Base-by-base conservation (phyloP, 139 green algal genomes). In the Pseudopediastrum boryanum region DNA sequence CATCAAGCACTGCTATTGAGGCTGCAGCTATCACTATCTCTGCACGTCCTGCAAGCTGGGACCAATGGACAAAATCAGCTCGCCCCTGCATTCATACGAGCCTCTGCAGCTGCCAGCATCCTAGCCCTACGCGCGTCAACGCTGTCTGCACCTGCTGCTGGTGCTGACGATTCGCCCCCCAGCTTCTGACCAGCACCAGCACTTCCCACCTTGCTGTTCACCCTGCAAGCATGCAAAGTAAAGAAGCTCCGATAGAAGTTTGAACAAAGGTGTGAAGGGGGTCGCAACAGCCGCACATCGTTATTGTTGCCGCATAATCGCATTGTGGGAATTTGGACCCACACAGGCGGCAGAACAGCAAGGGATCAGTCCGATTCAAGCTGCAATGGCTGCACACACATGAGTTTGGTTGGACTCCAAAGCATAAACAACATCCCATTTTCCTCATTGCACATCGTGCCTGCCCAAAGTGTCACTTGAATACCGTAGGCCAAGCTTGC, bases 51-150 rank as follows among this genome's bases (percentile, higher is more conserved):
- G n/a, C n/a, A n/a, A n/a, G n/a, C n/a, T n/a, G n/a, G n/a, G n/a
- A n/a, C n/a, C n/a, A n/a, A n/a, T 56, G 46, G 13, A 12, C 46
- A 12, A 56, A 12, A 36, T 56, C 23, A 72, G n/a, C 35, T 25
- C 33, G 39, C 64, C 39, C 51, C 2, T 4, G 67, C 67, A 27
- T 75, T 75, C 10, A 71, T 31, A 0, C 73, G 73, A 0, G 73
- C 73, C 59, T 80, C 73, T 64, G 73, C 73, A 50, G 73, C 73
- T 50, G 73, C 73, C 54, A 44, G 43, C 73, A 80, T 23, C 43
- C 31, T 71, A 2, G 73, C 73, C 16, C n/a, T n/a, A n/a, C 73
- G 62, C 29, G 71, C 35, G 43, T 80, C 73, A 48, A 72, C 73
- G 2, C 31, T 64, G 59, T 61, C 73, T 43, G 58, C 58, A 19